These are phyloP conservation scores for Candida freyschussii DNA, from an alignment of 1,139 yeast genomes.

Conservation along the genomic window DNA sequence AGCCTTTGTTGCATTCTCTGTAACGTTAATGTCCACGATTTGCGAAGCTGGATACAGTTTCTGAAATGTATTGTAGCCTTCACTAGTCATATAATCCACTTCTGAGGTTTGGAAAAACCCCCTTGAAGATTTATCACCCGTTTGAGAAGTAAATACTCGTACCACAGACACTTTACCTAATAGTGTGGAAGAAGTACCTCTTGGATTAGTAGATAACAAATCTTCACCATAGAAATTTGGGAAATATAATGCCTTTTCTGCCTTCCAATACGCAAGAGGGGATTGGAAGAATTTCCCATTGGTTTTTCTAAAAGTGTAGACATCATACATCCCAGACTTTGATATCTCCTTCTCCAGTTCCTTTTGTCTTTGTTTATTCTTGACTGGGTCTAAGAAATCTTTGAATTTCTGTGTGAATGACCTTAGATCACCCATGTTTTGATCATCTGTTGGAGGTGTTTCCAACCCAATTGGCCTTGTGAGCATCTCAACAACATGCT, in stretches of 20 bases:
- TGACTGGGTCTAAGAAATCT: constrained; percentile 44
- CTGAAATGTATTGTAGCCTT: constrained; percentile 28
- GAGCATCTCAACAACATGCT: constrained; percentile 33
- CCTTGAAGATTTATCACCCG: constrained; percentile 67
- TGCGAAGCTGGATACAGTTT: constrained; percentile 50
- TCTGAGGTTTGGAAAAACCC: constrained; percentile 47
- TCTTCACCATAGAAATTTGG: constrained; percentile 75
- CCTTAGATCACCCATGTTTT: constrained; percentile 35
- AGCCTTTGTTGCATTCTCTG: constrained; percentile 68
- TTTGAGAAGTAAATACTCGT: constrained; percentile 60
- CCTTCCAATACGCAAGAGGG: constrained; percentile 70
- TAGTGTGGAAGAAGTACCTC: constrained; percentile 26
- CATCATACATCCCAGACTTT: constrained; percentile 82
- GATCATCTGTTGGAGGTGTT: constrained; percentile 33
- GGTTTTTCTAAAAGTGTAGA: constrained; percentile 73
- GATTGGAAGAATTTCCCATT: constrained; percentile 81
- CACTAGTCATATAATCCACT: constrained; percentile 30
- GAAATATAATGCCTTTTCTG: constrained; percentile 73
- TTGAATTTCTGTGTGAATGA: constrained; percentile 34
- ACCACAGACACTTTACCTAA: constrained; percentile 56
- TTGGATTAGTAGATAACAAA: constrained; percentile 37
- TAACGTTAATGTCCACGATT: constrained; percentile 68
- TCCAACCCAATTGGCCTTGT: constrained; percentile 42
- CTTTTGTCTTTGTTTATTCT: constrained; percentile 49
- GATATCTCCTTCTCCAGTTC: constrained; percentile 74